A percentile compares a stretch with the other conserved stretches of the same genome.
Evolutionary conservation across 1,284 basidiomycete species (phyloP).

Genomic region (Vanrija humicola): DNA sequence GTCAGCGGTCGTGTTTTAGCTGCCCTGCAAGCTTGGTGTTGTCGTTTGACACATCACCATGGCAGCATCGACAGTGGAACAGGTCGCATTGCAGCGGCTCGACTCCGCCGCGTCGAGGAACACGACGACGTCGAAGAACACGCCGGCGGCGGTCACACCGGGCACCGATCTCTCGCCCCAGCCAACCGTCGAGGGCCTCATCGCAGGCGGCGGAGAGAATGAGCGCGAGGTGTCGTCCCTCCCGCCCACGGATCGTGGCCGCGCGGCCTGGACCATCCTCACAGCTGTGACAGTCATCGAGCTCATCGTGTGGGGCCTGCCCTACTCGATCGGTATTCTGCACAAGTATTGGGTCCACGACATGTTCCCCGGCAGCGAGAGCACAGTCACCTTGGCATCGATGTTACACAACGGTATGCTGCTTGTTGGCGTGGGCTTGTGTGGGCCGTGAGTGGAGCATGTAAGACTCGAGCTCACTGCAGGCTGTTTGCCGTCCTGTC

Average conservation of each 20-base stretch:
- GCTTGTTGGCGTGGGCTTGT: slow-evolving; percentile 34
- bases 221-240: slow-evolving; percentile 16
- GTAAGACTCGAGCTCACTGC: too few relatives aligned
- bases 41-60: too few relatives aligned
- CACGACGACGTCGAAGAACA: too few relatives aligned
- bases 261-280: slow-evolving; percentile 42
- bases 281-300: slow-evolving; percentile 39
- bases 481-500: slow-evolving; percentile 30
- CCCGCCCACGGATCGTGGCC: slow-evolving; percentile 37
- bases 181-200: too few relatives aligned
- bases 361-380: slow-evolving; percentile 21
- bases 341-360: slow-evolving; percentile 40
- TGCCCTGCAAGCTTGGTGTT: too few relatives aligned
- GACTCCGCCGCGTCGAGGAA: too few relatives aligned
- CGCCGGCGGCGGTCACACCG: too few relatives aligned
- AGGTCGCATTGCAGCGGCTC: too few relatives aligned
- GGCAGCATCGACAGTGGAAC: too few relatives aligned
- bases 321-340: slow-evolving; percentile 40
- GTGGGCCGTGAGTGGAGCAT: slow-evolving; percentile 34
- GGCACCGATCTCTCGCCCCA: too few relatives aligned
- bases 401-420: slow-evolving; percentile 41
- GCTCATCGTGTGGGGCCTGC: slow-evolving; percentile 42
- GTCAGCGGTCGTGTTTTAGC: too few relatives aligned
- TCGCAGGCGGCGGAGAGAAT: background rate
- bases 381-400: slow-evolving; percentile 30